Evolutionary conservation across 2,329 filamentous ascomycete genomes (phyloP).

Genomic region (Penicillium brevicompactum): DNA sequence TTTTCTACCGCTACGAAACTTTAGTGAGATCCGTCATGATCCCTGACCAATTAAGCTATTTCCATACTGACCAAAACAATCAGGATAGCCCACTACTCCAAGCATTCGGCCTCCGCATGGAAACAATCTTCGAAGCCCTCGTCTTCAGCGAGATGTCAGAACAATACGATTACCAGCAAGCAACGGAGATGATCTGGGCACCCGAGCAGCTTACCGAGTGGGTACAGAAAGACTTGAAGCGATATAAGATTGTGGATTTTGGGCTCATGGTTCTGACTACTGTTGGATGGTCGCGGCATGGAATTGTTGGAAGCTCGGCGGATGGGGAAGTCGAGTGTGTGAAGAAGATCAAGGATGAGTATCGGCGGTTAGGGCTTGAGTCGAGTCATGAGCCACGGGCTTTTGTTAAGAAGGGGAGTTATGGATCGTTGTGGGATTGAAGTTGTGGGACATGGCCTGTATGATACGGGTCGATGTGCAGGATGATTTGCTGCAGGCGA

Average conservation of each 20-base stretch:
- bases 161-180: neutral
- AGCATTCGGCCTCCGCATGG: neutral
- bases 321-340: neutral
- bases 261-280: neutral
- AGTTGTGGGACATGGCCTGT: neutral
- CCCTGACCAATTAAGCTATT: neutral
- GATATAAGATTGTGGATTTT: neutral
- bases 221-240: neutral
- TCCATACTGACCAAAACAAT: neutral
- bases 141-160: neutral
- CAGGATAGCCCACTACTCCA: neutral
- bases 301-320: neutral
- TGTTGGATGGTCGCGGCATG: neutral
- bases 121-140: neutral
- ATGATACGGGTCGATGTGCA: neutral
- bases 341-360: neutral
- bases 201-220: neutral
- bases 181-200: neutral
- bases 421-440: constrained; percentile 4
- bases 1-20: constrained; percentile 1
- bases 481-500: constrained; percentile 16
- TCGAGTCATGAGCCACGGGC: neutral
- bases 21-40: neutral
- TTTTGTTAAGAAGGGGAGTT: neutral
- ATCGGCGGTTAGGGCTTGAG: neutral